phyloP scores from a whole-genome alignment of 352 stramenopile species.

The Globisporangium carolinianum region DNA sequence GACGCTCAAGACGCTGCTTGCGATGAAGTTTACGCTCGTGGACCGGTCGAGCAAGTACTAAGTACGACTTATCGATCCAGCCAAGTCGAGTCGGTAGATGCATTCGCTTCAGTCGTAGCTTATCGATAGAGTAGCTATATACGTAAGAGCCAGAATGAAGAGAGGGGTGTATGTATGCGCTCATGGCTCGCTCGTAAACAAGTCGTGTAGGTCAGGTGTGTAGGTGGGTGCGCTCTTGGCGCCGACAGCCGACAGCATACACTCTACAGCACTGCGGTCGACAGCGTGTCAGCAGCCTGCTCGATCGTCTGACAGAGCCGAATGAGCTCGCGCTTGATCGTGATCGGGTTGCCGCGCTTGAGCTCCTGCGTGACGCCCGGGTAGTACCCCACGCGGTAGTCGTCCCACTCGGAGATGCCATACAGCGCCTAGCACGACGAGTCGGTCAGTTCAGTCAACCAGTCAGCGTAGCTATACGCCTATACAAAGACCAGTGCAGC shows the following conservation, averaged over 20 bases:
- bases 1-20: slow-evolving; percentile 83
- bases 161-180: no score
- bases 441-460: background rate
- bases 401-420: slow-evolving; percentile 79
- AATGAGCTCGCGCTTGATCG: slow-evolving; percentile 71
- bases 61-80: background rate
- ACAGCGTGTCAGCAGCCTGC: slow-evolving; percentile 63
- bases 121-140: no score
- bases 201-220: background rate
- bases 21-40: slow-evolving; percentile 81
- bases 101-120: background rate
- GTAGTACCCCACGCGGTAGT: slow-evolving; percentile 74
- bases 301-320: slow-evolving; percentile 76
- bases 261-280: slow-evolving; percentile 35
- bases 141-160: no score
- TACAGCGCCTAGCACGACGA: slow-evolving; percentile 41
- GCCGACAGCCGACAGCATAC: background rate
- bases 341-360: slow-evolving; percentile 55
- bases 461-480: no score
- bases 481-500: background rate
- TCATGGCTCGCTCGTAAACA: no score
- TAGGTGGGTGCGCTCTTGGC: background rate
- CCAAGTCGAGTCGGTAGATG: background rate
- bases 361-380: slow-evolving; percentile 71
- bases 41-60: slow-evolving; percentile 60